Conservation (phyloP, 371 early-diverging fungal species). For the Dinochytrium kinnereticum region DNA sequence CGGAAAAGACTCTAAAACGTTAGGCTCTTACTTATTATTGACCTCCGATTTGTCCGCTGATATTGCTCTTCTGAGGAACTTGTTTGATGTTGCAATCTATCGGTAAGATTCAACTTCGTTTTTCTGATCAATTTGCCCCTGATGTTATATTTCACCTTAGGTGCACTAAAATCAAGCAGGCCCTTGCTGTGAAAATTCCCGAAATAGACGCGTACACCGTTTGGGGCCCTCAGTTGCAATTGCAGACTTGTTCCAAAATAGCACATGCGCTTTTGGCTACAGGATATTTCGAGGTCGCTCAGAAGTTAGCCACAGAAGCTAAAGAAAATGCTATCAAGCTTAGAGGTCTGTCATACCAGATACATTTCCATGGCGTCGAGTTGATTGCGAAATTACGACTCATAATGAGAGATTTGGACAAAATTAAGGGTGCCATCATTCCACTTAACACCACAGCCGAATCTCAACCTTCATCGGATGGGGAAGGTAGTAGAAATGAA, state of each 20-base stretch:
- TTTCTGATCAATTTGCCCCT: not conserved
- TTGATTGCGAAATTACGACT: not conserved
- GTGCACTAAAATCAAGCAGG: not conserved
- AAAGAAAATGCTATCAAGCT: not conserved
- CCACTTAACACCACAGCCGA: too few species aligned
- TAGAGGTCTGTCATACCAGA: not conserved
- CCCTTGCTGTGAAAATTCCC: not conserved
- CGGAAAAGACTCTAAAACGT: not conserved
- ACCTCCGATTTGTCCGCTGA: not conserved
- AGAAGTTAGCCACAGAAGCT: not conserved
- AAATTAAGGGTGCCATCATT: too few species aligned
- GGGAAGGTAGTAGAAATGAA: too few species aligned
- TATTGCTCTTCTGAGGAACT: not conserved
- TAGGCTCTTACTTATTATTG: not conserved
- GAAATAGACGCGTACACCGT: not conserved
- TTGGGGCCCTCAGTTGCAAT: not conserved
- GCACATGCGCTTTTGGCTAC: not conserved
- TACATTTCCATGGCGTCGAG: not conserved
- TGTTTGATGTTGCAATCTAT: not conserved
- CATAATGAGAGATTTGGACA: too few species aligned
- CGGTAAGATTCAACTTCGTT: not conserved
- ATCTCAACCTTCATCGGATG: not conserved
- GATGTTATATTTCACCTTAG: not conserved
- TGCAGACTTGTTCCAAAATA: not conserved
- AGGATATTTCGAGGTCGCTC: not conserved